These are phyloP conservation scores for Chaetothyriales sp. DNA, from an alignment of 2,329 filamentous ascomycete species.

Conservation along the genomic window DNA sequence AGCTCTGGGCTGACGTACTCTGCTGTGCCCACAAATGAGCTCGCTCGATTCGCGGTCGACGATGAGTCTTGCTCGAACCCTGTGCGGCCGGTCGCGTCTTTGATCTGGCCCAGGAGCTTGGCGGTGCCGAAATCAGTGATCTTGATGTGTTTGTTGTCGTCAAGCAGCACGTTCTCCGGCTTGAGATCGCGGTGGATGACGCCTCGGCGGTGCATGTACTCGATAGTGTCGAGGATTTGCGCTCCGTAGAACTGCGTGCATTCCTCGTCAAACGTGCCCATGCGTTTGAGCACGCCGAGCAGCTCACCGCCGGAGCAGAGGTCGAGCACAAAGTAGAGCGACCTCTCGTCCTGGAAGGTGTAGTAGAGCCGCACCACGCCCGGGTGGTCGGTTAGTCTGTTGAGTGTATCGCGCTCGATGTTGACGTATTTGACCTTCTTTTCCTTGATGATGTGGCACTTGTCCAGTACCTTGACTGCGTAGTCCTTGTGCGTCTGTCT, in stretches of 20 bases:
- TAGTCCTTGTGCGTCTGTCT: slow-evolving; percentile 90
- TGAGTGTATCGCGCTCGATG: slow-evolving; percentile 96
- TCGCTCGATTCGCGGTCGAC: slow-evolving; percentile 47
- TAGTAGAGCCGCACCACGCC: slow-evolving; percentile 95
- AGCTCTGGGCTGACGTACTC: slow-evolving; percentile 97
- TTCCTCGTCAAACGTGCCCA: slow-evolving; percentile 85
- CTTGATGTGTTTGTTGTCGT: slow-evolving; percentile 94
- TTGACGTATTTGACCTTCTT: slow-evolving; percentile 99
- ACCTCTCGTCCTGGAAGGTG: slow-evolving; percentile 93
- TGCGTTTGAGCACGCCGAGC: slow-evolving; percentile 82
- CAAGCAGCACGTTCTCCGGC: slow-evolving; percentile 88
- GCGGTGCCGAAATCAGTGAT: slow-evolving; percentile 98
- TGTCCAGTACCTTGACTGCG: slow-evolving; percentile 94
- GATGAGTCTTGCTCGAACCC: slow-evolving; percentile 29
- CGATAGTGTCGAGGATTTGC: slow-evolving; percentile 88
- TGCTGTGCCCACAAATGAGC: slow-evolving; percentile 92
- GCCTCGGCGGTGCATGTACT: slow-evolving; percentile 93
- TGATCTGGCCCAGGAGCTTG: slow-evolving; percentile 57
- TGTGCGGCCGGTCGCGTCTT: slow-evolving; percentile 27
- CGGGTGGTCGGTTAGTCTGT: slow-evolving; percentile 87
- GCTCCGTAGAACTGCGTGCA: slow-evolving; percentile 89
- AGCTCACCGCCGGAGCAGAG: slow-evolving; percentile 84
- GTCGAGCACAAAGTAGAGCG: slow-evolving; percentile 91
- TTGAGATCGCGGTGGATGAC: slow-evolving; percentile 96
- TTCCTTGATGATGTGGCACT: slow-evolving; percentile 98